A percentile compares a stretch with the other conserved stretches of the same genome.
These are phyloP conservation scores for Chiua virens DNA, from an alignment of 768 basidiomycete species.

Conservation along the genomic window DNA sequence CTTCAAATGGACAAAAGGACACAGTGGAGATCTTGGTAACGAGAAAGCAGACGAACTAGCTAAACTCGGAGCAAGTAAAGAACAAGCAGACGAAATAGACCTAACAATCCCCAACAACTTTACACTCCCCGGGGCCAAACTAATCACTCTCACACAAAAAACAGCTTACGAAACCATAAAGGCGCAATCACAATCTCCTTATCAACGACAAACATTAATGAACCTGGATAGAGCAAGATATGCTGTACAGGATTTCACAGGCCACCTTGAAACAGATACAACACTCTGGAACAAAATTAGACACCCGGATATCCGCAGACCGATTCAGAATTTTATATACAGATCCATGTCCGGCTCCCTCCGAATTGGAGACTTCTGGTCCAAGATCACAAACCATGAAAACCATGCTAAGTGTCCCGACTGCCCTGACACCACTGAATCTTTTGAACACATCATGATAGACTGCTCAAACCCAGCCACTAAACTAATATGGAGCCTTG, in stretches of 20 bases:
- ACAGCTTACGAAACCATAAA: constrained; percentile 13
- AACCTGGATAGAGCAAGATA: constrained; percentile 2
- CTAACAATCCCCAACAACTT: constrained; percentile 3
- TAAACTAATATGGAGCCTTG: no score
- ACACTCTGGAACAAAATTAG: constrained; percentile 12
- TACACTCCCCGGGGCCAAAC: constrained; percentile 12
- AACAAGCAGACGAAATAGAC: constrained; percentile 3
- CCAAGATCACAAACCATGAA: constrained; percentile 13
- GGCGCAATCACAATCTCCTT: no score
- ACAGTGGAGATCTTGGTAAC: constrained; percentile 17
- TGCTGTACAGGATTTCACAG: not conserved
- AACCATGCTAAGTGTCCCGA: constrained; percentile 8
- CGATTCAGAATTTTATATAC: no score
- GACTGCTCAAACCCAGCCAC: no score
- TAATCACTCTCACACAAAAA: constrained; percentile 12
- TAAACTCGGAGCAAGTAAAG: constrained; percentile 8
- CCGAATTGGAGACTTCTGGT: constrained; percentile 30
- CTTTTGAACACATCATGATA: constrained; percentile 31
- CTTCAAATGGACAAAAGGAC: constrained; percentile 30
- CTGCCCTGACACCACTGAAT: constrained; percentile 17
- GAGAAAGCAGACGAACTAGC: constrained; percentile 25
- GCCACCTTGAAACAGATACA: not conserved
- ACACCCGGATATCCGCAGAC: constrained; percentile 4
- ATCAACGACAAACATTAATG: not conserved
- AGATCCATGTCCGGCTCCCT: constrained; percentile 24